phyloP scores from a whole-genome alignment of 2,329 filamentous ascomycete species.

The Massarina eburnea region DNA sequence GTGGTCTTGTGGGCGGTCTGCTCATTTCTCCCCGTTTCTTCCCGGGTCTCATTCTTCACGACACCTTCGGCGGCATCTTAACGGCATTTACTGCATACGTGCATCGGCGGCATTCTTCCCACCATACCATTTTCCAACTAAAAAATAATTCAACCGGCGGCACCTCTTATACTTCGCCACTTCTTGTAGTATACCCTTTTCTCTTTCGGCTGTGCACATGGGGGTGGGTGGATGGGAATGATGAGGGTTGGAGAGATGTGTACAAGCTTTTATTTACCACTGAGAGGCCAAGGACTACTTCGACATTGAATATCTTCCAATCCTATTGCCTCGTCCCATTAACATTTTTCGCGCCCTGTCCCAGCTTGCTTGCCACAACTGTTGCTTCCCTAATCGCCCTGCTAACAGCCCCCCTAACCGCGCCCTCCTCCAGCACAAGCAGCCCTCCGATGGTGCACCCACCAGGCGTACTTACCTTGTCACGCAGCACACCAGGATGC shows the following conservation, averaged over 20 bases:
- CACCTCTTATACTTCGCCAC: background rate
- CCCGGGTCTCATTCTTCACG: no score
- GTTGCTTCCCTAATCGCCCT: slow-evolving; percentile 72
- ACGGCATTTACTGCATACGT: background rate
- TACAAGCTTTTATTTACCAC: no score
- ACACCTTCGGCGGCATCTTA: background rate
- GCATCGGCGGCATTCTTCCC: background rate
- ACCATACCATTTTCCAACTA: no score
- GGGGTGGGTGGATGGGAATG: background rate
- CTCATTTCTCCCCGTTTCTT: no score
- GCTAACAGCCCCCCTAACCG: slow-evolving; percentile 66
- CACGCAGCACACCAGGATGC: slow-evolving; percentile 72
- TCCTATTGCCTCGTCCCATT: slow-evolving; percentile 44
- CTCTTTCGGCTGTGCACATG: background rate
- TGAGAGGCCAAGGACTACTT: no score
- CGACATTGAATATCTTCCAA: background rate
- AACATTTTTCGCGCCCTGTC: slow-evolving; percentile 55
- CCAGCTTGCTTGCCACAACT: slow-evolving; percentile 67
- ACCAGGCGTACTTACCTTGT: slow-evolving; percentile 76
- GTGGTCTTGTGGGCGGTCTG: background rate
- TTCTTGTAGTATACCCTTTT: slow-evolving; percentile 10
- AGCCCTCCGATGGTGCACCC: slow-evolving; percentile 78
- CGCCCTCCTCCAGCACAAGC: slow-evolving; percentile 71
- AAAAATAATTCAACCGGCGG: no score
- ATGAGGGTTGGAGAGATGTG: no score